Conservation (phyloP, 2,329 filamentous ascomycete genomes). For the Lachnellula occidentalis region DNA sequence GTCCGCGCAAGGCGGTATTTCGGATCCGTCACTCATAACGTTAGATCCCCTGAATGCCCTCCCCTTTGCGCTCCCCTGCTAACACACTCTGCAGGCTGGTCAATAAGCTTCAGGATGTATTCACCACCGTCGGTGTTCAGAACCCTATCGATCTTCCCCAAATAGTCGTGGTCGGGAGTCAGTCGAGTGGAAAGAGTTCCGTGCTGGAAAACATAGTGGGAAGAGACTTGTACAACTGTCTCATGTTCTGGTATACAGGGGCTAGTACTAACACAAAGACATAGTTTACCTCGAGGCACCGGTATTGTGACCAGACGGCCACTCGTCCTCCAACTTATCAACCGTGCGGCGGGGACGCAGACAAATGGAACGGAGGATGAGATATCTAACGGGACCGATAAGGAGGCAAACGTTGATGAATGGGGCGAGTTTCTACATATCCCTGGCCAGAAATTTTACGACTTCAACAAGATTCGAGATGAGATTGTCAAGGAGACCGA, state of each 20-base stretch:
- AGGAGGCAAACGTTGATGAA: slow-evolving; percentile 86
- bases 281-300: slow-evolving; percentile 88
- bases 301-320: slow-evolving; percentile 96
- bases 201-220: slow-evolving; percentile 98
- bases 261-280: slow-evolving; percentile 25
- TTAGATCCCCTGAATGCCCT: slow-evolving; percentile 33
- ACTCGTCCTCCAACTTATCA: slow-evolving; percentile 96
- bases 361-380: slow-evolving; percentile 68
- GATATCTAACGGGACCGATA: slow-evolving; percentile 64
- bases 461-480: slow-evolving; percentile 97
- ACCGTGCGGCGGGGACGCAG: slow-evolving; percentile 61
- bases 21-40: slow-evolving; percentile 63
- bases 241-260: slow-evolving; percentile 12
- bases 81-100: slow-evolving; percentile 57
- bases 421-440: slow-evolving; percentile 99
- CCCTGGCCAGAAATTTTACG: slow-evolving; percentile 92
- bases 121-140: slow-evolving; percentile 95
- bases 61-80: slow-evolving; percentile 24
- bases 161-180: slow-evolving; percentile 96
- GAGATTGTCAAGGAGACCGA: slow-evolving; percentile 97
- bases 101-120: slow-evolving; percentile 99
- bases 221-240: slow-evolving; percentile 80
- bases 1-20: slow-evolving; percentile 49
- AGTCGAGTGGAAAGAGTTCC: slow-evolving; percentile 99
- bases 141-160: slow-evolving; percentile 98